Evolutionary conservation across 495 filamentous ascomycete genomes (phyloP).

Genomic region (Rhypophila decipiens): DNA sequence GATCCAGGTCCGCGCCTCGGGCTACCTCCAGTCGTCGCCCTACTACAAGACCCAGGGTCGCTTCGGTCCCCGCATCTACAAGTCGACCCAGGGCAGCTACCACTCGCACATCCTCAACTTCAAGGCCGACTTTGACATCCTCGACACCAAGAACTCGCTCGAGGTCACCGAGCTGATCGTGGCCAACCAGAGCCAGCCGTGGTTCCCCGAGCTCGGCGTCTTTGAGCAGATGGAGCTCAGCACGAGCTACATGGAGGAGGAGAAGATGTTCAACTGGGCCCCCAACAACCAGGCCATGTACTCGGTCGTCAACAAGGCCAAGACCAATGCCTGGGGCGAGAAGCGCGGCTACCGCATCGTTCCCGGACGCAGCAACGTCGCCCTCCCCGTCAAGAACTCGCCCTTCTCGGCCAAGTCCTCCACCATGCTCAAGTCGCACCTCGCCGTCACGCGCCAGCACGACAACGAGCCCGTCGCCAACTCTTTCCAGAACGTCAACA

Average conservation of each 20-base stretch:
- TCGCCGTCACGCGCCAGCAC: conserved; percentile 45
- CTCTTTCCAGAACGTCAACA: conserved; percentile 41
- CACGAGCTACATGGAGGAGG: conserved; percentile 31
- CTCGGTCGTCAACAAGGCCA: conserved; percentile 40
- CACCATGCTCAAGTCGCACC: conserved; percentile 41
- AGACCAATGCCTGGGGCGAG: conserved; percentile 45
- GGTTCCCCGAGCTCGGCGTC: conserved; percentile 35
- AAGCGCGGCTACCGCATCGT: conserved; percentile 49
- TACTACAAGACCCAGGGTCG: conserved; percentile 42
- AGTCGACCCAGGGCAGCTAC: conserved; percentile 39
- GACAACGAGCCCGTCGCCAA: conserved; percentile 47
- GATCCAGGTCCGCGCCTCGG: conserved; percentile 49
- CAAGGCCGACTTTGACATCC: conserved; percentile 50
- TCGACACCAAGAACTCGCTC: conserved; percentile 41
- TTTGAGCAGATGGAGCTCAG: conserved; percentile 46
- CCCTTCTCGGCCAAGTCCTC: conserved; percentile 37
- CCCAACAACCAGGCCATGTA: conserved; percentile 42
- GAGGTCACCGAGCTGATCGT: conserved; percentile 35
- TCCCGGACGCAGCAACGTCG: conserved; percentile 34
- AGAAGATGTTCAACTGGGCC: conserved; percentile 43
- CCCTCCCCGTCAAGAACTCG: conserved; percentile 43
- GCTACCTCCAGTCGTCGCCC: conserved; percentile 44
- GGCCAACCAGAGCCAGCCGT: conserved; percentile 40
- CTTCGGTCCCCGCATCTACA: conserved; percentile 45
- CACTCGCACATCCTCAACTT: conserved; percentile 50